A percentile compares a stretch with the other conserved stretches of the same genome.
phyloP scores from a whole-genome alignment of 75 land plant genomes.

The Larix kaempferi region DNA sequence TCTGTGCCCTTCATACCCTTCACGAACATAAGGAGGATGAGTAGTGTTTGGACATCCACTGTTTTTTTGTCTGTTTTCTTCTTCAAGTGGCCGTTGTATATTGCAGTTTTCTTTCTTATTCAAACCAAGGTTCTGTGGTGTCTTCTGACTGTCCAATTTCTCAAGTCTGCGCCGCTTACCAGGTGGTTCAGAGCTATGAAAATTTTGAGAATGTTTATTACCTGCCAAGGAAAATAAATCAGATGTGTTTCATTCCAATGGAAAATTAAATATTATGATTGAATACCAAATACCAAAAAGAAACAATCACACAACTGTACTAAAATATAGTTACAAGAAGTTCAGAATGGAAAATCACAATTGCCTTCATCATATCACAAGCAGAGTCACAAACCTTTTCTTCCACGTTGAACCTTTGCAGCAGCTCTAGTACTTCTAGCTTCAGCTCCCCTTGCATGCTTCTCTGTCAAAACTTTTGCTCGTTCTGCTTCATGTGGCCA shows the following conservation, averaged over 20 bases:
- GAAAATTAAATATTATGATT: background rate
- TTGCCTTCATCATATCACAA: background rate
- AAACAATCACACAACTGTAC: background rate
- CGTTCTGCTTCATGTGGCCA: constrained; percentile 18
- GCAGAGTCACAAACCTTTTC: constrained; percentile 2
- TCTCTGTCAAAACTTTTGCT: constrained; percentile 16
- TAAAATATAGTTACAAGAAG: no score
- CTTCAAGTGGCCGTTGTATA: background rate
- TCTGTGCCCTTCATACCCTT: background rate
- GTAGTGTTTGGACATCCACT: background rate
- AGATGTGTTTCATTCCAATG: background rate
- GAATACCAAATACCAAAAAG: background rate
- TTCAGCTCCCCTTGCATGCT: constrained; percentile 17
- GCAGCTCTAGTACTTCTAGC: constrained; percentile 12
- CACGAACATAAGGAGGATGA: background rate
- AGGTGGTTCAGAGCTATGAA: background rate
- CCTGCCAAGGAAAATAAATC: background rate
- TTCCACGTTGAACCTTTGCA: constrained; percentile 1
- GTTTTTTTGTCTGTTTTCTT: background rate
- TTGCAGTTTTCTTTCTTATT: background rate
- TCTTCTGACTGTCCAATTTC: background rate
- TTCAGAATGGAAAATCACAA: background rate
- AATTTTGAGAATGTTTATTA: background rate
- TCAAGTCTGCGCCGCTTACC: constrained; percentile 7
- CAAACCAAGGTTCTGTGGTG: background rate